Evolutionary conservation across 1,139 yeast species (phyloP).

Genomic region (Yamadazyma dendronema): DNA sequence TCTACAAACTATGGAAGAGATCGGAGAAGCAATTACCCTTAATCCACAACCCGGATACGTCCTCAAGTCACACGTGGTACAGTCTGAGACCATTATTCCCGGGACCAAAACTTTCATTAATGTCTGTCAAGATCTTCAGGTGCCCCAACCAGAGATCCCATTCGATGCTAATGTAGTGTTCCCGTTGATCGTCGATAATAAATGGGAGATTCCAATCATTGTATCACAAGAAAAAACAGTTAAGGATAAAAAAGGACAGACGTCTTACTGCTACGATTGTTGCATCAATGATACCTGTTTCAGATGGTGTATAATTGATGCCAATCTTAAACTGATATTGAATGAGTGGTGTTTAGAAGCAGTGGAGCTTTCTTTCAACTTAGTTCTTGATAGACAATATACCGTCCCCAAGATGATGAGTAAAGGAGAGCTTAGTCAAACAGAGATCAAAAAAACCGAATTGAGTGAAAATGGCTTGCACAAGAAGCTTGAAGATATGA

Average conservation of each 20-base stretch:
- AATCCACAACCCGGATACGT: conserved; percentile 64
- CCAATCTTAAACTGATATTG: conserved; percentile 45
- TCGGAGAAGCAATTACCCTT: conserved; percentile 19
- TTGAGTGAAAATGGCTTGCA: conserved; percentile 31
- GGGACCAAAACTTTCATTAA: conserved; percentile 76
- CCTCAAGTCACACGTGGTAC: conserved; percentile 53
- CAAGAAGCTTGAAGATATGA: conserved; percentile 30
- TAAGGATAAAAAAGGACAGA: conserved; percentile 66
- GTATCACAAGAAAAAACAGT: conserved; percentile 56
- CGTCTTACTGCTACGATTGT: conserved; percentile 72
- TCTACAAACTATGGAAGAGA: conserved; percentile 22
- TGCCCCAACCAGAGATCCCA: conserved; percentile 51
- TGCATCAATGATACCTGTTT: conserved; percentile 62
- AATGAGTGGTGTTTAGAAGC: conserved; percentile 70
- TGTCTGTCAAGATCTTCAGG: conserved; percentile 61
- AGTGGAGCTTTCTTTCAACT: conserved; percentile 50
- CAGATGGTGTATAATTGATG: conserved; percentile 59
- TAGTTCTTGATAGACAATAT: conserved; percentile 40
- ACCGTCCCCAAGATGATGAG: conserved; percentile 60
- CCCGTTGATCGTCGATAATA: conserved; percentile 63
- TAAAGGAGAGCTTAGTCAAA: conserved; percentile 51
- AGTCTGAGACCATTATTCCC: conserved; percentile 19
- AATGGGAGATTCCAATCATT: conserved; percentile 84
- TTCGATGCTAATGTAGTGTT: conserved; percentile 60
- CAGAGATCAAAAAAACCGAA: conserved; percentile 34